These are phyloP conservation scores for Podospora appendiculata DNA, from an alignment of 495 filamentous ascomycete species.

Conservation along the genomic window DNA sequence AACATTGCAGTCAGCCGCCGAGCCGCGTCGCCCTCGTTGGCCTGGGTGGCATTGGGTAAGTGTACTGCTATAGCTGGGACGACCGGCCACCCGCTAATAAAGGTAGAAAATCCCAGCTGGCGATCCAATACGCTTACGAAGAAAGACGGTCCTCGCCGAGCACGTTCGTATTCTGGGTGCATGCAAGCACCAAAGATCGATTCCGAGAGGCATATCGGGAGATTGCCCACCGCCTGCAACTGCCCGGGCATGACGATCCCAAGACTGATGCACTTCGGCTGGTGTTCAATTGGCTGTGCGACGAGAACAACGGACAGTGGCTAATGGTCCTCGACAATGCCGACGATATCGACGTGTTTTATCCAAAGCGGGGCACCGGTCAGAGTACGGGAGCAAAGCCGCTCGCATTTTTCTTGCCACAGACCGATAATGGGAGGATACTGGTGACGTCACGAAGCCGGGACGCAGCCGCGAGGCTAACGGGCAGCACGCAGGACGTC, in stretches of 20 bases:
- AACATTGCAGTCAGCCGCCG: not conserved
- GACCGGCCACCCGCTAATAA: no score
- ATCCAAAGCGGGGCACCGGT: not conserved
- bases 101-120: no score
- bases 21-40: no score
- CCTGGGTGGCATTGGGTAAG: no score
- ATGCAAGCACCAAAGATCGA: not conserved
- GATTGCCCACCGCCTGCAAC: conserved; percentile 27
- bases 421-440: conserved; percentile 29
- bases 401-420: conserved; percentile 31
- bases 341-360: conserved; percentile 29
- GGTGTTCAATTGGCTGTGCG: conserved; percentile 33
- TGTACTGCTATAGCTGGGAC: no score
- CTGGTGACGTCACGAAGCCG: conserved; percentile 26
- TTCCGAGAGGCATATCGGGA: not conserved
- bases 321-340: conserved; percentile 40
- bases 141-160: no score
- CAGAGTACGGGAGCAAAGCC: not conserved
- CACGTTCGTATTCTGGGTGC: not conserved
- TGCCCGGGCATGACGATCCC: conserved; percentile 28
- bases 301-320: conserved; percentile 28
- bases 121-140: no score
- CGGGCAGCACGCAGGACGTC: not conserved
- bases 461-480: conserved; percentile 18
- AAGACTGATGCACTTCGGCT: conserved; percentile 26